Conservation (phyloP, 306 rosid species). For the Vigna mungo region DNA sequence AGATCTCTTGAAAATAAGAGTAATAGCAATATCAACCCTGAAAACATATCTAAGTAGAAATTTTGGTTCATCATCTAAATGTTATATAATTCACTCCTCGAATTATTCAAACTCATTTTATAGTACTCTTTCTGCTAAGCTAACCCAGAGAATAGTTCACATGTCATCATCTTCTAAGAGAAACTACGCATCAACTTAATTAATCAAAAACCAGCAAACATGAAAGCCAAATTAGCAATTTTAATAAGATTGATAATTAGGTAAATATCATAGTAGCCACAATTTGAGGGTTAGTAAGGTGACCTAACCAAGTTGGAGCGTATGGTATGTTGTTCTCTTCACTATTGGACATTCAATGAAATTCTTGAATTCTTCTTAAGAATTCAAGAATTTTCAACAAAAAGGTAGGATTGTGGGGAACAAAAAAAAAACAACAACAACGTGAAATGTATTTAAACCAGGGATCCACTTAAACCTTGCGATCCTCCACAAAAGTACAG, state of each 20-base stretch:
- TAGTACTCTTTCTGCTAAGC: background rate
- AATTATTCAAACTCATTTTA: background rate
- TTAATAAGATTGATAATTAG: background rate
- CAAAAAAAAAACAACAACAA: background rate
- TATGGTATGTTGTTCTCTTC: slow-evolving; percentile 5
- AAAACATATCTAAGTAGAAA: background rate
- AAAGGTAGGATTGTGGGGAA: background rate
- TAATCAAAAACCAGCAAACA: background rate
- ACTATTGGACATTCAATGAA: background rate
- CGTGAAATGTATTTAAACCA: background rate
- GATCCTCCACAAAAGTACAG: background rate
- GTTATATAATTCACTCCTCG: slow-evolving; percentile 2
- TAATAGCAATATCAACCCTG: slow-evolving; percentile 12
- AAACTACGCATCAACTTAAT: slow-evolving; percentile 16
- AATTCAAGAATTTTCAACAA: background rate
- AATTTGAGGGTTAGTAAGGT: background rate
- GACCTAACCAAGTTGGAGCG: background rate
- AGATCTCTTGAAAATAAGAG: background rate
- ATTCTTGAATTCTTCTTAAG: background rate
- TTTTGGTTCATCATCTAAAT: background rate
- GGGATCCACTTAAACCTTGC: background rate
- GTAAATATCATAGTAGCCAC: background rate
- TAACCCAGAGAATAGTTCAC: slow-evolving; percentile 2
- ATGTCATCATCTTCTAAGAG: background rate
- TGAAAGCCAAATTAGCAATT: background rate